These are phyloP conservation scores for Kalanchoe fedtschenkoi DNA, from an alignment of 164 flowering plant species.

Conservation along the genomic window DNA sequence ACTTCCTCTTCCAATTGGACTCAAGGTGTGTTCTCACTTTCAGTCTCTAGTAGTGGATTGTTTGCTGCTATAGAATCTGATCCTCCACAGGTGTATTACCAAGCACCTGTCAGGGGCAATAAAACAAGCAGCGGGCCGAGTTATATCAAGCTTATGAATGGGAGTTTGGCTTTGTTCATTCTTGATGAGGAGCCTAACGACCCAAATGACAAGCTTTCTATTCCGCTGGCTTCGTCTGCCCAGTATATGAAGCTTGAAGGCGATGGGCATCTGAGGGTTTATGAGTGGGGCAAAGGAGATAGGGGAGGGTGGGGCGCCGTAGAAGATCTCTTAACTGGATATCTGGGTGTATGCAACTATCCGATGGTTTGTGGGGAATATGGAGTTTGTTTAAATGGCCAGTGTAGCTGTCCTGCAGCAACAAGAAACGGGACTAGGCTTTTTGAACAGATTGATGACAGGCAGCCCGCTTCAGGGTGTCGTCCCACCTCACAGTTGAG, in stretches of 20 bases:
- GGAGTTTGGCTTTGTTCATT: constrained; percentile 7
- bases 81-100: constrained; percentile 10
- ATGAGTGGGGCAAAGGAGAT: constrained; percentile 10
- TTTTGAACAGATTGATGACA: constrained; percentile 3
- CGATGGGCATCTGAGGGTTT: constrained; percentile 25
- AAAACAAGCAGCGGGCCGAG: background rate
- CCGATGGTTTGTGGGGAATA: constrained; percentile 22
- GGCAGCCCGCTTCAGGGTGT: constrained; percentile 15
- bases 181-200: constrained; percentile 1
- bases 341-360: constrained; percentile 12
- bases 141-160: constrained; percentile 7
- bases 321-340: constrained; percentile 5
- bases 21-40: constrained; percentile 1
- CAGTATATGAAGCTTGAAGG: constrained; percentile 21
- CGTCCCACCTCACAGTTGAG: constrained; percentile 6
- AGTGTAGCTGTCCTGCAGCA: constrained; percentile 4
- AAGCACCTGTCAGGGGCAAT: background rate
- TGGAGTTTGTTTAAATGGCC: constrained; percentile 15
- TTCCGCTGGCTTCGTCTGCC: constrained; percentile 8
- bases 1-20: constrained; percentile 13
- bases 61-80: constrained; percentile 8
- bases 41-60: constrained; percentile 9
- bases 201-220: background rate
- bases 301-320: constrained; percentile 6
- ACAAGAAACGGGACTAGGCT: background rate